phyloP scores from a whole-genome alignment of 1,284 basidiomycete species.

The Sanghuangporus sanghuang region DNA sequence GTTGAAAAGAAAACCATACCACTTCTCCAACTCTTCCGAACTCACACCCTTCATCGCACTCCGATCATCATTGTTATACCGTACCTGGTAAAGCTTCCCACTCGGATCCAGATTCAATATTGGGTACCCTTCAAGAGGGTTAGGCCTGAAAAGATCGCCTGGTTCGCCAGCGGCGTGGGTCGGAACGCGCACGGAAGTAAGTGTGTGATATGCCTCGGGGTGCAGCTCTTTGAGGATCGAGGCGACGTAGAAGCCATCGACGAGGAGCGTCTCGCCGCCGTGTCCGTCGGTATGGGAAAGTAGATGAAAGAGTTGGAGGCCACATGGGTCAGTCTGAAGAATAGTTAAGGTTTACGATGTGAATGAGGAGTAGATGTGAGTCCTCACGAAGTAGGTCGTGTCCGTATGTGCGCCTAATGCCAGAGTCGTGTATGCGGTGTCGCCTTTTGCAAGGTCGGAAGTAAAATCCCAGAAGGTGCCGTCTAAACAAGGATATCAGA shows the following conservation, averaged over 20 bases:
- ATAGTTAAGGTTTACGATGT: constrained; percentile 7
- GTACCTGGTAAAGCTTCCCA: constrained; percentile 69
- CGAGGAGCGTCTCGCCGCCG: constrained; percentile 86
- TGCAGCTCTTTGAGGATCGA: constrained; percentile 70
- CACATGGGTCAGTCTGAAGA: constrained; percentile 83
- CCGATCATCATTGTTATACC: constrained; percentile 96
- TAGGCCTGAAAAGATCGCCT: constrained; percentile 58
- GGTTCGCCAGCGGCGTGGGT: constrained; percentile 87
- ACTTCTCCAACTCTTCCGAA: constrained; percentile 58
- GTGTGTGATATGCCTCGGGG: constrained; percentile 67
- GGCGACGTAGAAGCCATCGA: constrained; percentile 93
- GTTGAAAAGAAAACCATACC: constrained; percentile 38
- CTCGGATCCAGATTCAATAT: constrained; percentile 61
- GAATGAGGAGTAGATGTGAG: not conserved
- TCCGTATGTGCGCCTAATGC: constrained; percentile 92
- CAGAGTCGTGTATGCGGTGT: constrained; percentile 70
- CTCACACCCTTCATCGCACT: constrained; percentile 68
- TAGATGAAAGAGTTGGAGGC: constrained; percentile 93
- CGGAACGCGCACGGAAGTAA: constrained; percentile 69
- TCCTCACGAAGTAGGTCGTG: constrained; percentile 84
- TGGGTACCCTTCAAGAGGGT: constrained; percentile 56
- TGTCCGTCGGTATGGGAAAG: constrained; percentile 79
- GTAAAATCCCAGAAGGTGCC: constrained; percentile 98
- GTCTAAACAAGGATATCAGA: constrained; percentile 40
- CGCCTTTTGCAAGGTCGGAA: constrained; percentile 76